Conservation (phyloP, 2,329 filamentous ascomycete genomes). For the Hypoxylon sp. region DNA sequence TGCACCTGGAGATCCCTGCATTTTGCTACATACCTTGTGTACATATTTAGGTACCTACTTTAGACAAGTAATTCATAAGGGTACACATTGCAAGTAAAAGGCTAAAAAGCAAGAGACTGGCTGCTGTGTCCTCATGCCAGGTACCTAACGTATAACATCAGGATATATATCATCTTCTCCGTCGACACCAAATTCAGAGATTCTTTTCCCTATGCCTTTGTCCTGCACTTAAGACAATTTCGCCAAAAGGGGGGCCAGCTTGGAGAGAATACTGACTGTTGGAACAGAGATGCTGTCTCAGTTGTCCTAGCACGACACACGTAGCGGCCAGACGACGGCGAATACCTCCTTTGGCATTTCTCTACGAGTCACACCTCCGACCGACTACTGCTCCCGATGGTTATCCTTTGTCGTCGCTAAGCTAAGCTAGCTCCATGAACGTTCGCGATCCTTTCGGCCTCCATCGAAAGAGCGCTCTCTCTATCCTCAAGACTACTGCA, state of each 20-base stretch:
- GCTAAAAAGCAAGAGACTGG: neutral
- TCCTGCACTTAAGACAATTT: constrained; percentile 1
- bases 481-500: constrained; percentile 62
- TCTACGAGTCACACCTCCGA: constrained; percentile 1
- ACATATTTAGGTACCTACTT: too few relatives aligned
- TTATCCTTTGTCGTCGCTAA: constrained; percentile 35
- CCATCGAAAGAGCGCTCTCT: constrained; percentile 50
- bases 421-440: constrained; percentile 51
- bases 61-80: neutral
- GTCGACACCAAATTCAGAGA: neutral
- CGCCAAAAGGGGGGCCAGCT: neutral
- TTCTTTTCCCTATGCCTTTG: neutral
- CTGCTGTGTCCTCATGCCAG: constrained; percentile 3
- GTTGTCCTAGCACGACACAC: neutral
- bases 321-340: neutral
- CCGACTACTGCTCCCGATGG: constrained; percentile 25
- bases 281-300: neutral
- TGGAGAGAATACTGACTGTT: neutral
- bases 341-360: constrained; percentile 1
- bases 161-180: neutral
- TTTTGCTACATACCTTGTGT: too few relatives aligned
- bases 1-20: neutral
- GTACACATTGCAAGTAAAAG: constrained; percentile 1
- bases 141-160: neutral
- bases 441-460: constrained; percentile 61